Percentiles rank a stretch among this genome's conserved stretches.
These are phyloP conservation scores for Scytalidium sp. DNA, from an alignment of 2,329 filamentous ascomycete species.

Conservation along the genomic window DNA sequence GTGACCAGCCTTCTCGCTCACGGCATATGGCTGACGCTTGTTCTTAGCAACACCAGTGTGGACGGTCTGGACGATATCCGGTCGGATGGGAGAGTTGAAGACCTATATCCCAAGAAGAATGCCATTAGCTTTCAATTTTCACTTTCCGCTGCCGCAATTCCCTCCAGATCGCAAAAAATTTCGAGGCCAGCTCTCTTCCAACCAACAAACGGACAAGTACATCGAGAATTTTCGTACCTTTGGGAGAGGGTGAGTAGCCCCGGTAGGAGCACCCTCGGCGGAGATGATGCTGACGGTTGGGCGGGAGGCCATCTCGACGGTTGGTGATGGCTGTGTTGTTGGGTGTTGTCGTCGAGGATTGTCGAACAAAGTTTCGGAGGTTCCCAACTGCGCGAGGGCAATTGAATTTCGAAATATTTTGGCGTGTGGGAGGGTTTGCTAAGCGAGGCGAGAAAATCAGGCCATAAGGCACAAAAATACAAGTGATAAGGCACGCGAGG, in stretches of 20 bases:
- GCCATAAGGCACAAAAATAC: not conserved
- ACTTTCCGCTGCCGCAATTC: slow-evolving; percentile 3
- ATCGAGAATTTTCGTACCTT: slow-evolving; percentile 39
- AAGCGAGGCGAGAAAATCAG: not conserved
- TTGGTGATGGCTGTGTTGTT: slow-evolving; percentile 23
- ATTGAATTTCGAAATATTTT: slow-evolving; percentile 2
- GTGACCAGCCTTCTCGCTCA: slow-evolving; percentile 99
- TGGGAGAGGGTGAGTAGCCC: slow-evolving; percentile 87
- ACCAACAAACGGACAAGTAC: not conserved
- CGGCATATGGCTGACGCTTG: slow-evolving; percentile 98
- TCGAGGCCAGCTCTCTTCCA: too few relatives aligned
- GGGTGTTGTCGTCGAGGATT: slow-evolving; percentile 17
- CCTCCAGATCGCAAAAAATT: not conserved
- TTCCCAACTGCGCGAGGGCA: not conserved
- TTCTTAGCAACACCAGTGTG: slow-evolving; percentile 99
- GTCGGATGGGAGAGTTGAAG: slow-evolving; percentile 96
- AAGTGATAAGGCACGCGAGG: not conserved
- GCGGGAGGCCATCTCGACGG: slow-evolving; percentile 75
- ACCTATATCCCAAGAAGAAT: slow-evolving; percentile 44
- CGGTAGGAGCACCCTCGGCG: slow-evolving; percentile 90
- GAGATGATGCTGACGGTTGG: slow-evolving; percentile 97
- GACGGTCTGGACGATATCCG: slow-evolving; percentile 93
- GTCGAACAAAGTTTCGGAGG: slow-evolving; percentile 12
- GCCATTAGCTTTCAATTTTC: slow-evolving; percentile 14
- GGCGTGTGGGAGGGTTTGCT: slow-evolving; percentile 2